Evolutionary conservation across 768 basidiomycete species (phyloP).

Genomic region (Amanita polypyramis): DNA sequence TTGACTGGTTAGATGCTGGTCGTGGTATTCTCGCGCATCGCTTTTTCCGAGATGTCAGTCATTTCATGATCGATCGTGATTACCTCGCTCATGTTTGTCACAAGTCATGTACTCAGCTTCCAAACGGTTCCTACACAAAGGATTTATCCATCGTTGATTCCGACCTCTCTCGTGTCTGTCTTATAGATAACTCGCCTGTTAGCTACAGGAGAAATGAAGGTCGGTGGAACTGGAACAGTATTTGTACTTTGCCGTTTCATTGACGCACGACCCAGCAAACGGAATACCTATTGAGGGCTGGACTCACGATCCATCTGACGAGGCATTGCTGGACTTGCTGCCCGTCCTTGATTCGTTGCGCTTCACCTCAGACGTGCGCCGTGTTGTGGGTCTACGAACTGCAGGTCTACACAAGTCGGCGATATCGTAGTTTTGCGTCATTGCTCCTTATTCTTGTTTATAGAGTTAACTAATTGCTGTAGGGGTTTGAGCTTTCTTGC

Average conservation of each 20-base stretch:
- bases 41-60: slow-evolving; percentile 85
- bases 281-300: slow-evolving; percentile 99
- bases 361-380: slow-evolving; percentile 92
- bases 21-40: slow-evolving; percentile 83
- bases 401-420: slow-evolving; percentile 23
- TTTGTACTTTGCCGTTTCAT: neutral
- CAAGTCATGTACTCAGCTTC: slow-evolving; percentile 89
- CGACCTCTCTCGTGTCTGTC: slow-evolving; percentile 87
- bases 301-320: slow-evolving; percentile 95
- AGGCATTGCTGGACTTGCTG: slow-evolving; percentile 89
- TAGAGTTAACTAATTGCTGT: slow-evolving; percentile 7
- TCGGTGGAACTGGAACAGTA: slow-evolving; percentile 23
- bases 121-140: slow-evolving; percentile 92
- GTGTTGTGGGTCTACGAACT: slow-evolving; percentile 66
- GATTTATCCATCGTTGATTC: slow-evolving; percentile 80
- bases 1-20: slow-evolving; percentile 97
- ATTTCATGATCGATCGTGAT: slow-evolving; percentile 5
- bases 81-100: slow-evolving; percentile 6
- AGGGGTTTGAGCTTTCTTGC: slow-evolving; percentile 1
- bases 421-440: slow-evolving; percentile 16
- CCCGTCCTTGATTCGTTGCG: slow-evolving; percentile 93
- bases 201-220: slow-evolving; percentile 91
- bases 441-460: slow-evolving; percentile 6
- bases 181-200: slow-evolving; percentile 93
- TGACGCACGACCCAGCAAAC: slow-evolving; percentile 52